phyloP scores from a whole-genome alignment of 2,329 filamentous ascomycete genomes.

The Coccinonectria pachysandricola region DNA sequence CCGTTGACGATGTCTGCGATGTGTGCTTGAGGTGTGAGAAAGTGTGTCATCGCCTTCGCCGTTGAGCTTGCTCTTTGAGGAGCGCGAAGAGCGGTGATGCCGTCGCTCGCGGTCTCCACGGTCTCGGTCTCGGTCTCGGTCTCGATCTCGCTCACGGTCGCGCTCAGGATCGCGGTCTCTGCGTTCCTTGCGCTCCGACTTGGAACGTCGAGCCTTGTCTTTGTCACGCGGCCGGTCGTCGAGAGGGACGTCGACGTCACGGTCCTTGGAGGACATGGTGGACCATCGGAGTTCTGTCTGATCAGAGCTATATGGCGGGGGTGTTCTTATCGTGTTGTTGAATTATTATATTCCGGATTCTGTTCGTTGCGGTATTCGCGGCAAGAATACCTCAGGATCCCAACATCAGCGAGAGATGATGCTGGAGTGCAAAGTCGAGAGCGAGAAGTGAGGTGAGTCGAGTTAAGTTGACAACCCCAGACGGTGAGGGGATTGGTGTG shows the following conservation, averaged over 20 bases:
- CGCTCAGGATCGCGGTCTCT: conserved; percentile 23
- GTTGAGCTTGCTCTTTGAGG: conserved; percentile 31
- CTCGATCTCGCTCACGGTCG: conserved; percentile 22
- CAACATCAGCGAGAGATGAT: too few species aligned
- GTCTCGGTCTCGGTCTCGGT: conserved; percentile 24
- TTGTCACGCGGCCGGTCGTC: conserved; percentile 31
- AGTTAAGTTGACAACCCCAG: too few species aligned
- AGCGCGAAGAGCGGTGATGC: conserved; percentile 30
- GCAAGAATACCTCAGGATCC: too few species aligned
- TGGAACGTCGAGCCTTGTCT: conserved; percentile 30
- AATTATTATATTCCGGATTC: too few species aligned
- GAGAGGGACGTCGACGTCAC: conserved; percentile 28
- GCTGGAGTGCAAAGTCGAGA: too few species aligned
- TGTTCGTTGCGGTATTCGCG: too few species aligned
- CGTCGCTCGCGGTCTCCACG: conserved; percentile 24
- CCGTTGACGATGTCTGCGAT: conserved; percentile 22
- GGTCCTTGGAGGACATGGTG: conserved; percentile 32
- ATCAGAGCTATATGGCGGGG: too few species aligned
- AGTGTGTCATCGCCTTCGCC: conserved; percentile 28
- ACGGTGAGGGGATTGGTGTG: too few species aligned
- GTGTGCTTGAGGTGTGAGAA: conserved; percentile 27
- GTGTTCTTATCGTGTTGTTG: too few species aligned
- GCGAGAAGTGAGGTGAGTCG: too few species aligned
- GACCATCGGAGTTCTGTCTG: conserved; percentile 16
- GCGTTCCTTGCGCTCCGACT: conserved; percentile 29